Percentiles rank a stretch among this genome's conserved stretches.
Conservation (phyloP, 768 basidiomycete genomes). For the Sistotremastrum suecicum region DNA sequence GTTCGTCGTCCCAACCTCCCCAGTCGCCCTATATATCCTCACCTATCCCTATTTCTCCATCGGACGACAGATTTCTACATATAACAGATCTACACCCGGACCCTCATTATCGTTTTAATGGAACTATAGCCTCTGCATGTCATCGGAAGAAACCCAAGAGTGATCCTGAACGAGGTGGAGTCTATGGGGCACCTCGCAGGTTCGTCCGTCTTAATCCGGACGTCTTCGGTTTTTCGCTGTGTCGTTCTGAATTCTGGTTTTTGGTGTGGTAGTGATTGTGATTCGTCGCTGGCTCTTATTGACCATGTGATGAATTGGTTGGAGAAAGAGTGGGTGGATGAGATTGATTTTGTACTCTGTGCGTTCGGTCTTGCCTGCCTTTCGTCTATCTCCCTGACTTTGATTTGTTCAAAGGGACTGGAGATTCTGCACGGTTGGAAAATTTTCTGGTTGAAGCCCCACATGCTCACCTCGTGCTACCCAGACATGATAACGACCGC, state of each 20-base stretch:
- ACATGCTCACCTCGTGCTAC: neutral
- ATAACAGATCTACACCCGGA: slow-evolving; percentile 82
- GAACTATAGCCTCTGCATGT: slow-evolving; percentile 49
- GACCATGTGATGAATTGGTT: slow-evolving; percentile 74
- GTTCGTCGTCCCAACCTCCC: neutral
- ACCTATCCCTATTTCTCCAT: slow-evolving; percentile 1
- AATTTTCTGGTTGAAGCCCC: neutral
- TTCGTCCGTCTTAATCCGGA: slow-evolving; percentile 19
- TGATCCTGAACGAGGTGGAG: slow-evolving; percentile 36
- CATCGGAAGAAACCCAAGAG: slow-evolving; percentile 46
- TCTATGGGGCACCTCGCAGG: slow-evolving; percentile 58
- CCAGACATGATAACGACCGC: slow-evolving; percentile 75
- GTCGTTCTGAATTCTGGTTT: neutral
- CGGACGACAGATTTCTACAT: slow-evolving; percentile 61
- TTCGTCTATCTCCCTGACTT: neutral
- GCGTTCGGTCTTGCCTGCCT: slow-evolving; percentile 15
- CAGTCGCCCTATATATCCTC: no score
- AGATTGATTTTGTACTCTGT: slow-evolving; percentile 89
- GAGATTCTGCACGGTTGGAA: slow-evolving; percentile 54
- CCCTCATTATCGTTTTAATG: slow-evolving; percentile 38
- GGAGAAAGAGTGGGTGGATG: slow-evolving; percentile 62
- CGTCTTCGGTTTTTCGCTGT: neutral
- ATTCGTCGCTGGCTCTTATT: slow-evolving; percentile 66
- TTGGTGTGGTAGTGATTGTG: slow-evolving; percentile 43
- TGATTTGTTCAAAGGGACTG: slow-evolving; percentile 40